These are phyloP conservation scores for Monosporascus sp. DNA, from an alignment of 2,329 filamentous ascomycete genomes.

Conservation along the genomic window DNA sequence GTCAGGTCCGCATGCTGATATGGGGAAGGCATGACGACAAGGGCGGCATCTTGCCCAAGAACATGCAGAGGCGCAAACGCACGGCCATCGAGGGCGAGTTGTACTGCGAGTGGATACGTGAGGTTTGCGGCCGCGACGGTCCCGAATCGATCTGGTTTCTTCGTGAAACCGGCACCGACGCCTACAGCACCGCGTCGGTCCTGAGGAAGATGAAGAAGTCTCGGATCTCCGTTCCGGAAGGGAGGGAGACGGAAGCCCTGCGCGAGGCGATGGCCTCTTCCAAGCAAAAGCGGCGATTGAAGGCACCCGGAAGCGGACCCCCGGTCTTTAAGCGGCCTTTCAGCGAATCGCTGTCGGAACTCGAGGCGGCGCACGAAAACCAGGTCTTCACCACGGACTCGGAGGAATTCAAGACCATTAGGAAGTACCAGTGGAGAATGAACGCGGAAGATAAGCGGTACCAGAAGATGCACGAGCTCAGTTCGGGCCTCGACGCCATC, in stretches of 20 bases:
- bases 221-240: constrained; percentile 38
- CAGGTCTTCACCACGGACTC: constrained; percentile 13
- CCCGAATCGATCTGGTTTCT: constrained; percentile 17
- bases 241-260: constrained; percentile 35
- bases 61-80: constrained; percentile 50
- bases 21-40: constrained; percentile 64
- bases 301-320: constrained; percentile 12
- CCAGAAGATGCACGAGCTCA: constrained; percentile 1
- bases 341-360: constrained; percentile 33
- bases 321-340: constrained; percentile 32
- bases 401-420: constrained; percentile 12
- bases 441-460: constrained; percentile 13
- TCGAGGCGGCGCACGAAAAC: constrained; percentile 23
- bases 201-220: constrained; percentile 42
- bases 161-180: constrained; percentile 44
- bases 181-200: constrained; percentile 35
- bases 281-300: neutral
- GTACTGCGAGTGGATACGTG: constrained; percentile 51
- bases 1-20: constrained; percentile 72
- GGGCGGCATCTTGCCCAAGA: constrained; percentile 53
- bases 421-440: constrained; percentile 12
- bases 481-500: constrained; percentile 5
- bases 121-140: constrained; percentile 46
- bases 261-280: constrained; percentile 14
- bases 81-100: constrained; percentile 56